Conservation (phyloP, 176 grass and related monocot species). For the Rhynchospora pubera region DNA sequence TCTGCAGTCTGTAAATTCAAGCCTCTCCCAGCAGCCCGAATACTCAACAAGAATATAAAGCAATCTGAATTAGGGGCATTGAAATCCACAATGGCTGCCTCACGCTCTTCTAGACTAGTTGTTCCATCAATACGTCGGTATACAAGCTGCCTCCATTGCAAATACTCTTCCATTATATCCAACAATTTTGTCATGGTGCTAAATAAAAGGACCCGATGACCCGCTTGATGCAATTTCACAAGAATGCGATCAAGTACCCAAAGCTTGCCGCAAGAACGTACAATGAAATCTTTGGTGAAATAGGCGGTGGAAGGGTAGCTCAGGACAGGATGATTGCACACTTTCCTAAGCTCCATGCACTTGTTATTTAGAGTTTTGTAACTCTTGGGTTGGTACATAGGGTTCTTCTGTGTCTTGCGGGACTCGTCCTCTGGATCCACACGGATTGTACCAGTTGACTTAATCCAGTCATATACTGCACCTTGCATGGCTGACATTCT, state of each 20-base stretch:
- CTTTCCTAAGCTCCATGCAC: conserved; percentile 99
- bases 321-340: conserved; percentile 90
- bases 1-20: conserved; percentile 99
- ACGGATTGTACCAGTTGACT: conserved; percentile 97
- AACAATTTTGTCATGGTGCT: conserved; percentile 99
- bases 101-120: conserved; percentile 94
- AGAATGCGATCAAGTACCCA: conserved; percentile 99
- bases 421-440: conserved; percentile 98
- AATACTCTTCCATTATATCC: conserved; percentile 95
- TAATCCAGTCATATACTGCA: conserved; percentile 97
- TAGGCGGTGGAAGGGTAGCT: conserved; percentile 74
- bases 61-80: conserved; percentile 87
- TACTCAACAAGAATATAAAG: conserved; percentile 99
- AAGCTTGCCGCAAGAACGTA: conserved; percentile 95
- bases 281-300: conserved; percentile 71
- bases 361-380: conserved; percentile 98
- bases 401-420: conserved; percentile 56
- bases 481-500: conserved; percentile 97
- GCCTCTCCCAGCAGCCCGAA: conserved; percentile 96
- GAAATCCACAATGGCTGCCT: conserved; percentile 90
- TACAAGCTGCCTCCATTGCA: conserved; percentile 77
- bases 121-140: conserved; percentile 96
- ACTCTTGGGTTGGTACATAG: conserved; percentile 75
- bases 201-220: conserved; percentile 93
- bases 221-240: conserved; percentile 81